Percentiles rank a stretch among this genome's conserved stretches.
Conservation (phyloP, 768 basidiomycete genomes). For the Serendipita indica region DNA sequence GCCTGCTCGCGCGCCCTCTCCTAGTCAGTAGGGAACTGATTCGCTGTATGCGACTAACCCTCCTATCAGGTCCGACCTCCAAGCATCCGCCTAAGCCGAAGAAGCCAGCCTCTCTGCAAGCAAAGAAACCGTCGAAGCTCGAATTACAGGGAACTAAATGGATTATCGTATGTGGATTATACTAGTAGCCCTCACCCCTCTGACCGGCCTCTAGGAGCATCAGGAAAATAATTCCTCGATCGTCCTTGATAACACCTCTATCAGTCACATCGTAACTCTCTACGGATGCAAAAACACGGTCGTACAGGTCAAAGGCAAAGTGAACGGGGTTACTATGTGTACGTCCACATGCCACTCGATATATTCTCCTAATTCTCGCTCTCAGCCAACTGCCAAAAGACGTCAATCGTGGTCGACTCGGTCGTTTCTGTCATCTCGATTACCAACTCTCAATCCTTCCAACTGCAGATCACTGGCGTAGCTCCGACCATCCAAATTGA, state of each 20-base stretch:
- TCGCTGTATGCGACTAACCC: neutral
- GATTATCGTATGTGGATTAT: slow-evolving; percentile 50
- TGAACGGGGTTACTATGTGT: slow-evolving; percentile 88
- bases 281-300: slow-evolving; percentile 81
- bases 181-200: neutral
- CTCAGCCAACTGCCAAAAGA: slow-evolving; percentile 77
- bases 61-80: neutral
- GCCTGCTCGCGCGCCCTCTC: slow-evolving; percentile 25
- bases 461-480: slow-evolving; percentile 75
- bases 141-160: slow-evolving; percentile 87
- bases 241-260: slow-evolving; percentile 57
- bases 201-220: slow-evolving; percentile 51
- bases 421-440: slow-evolving; percentile 84
- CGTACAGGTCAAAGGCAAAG: slow-evolving; percentile 78
- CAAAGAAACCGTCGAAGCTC: slow-evolving; percentile 87
- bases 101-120: slow-evolving; percentile 68
- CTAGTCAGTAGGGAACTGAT: neutral
- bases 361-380: neutral
- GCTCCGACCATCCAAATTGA: slow-evolving; percentile 91
- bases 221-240: slow-evolving; percentile 68
- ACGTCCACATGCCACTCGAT: slow-evolving; percentile 18
- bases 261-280: slow-evolving; percentile 75
- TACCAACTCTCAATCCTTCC: slow-evolving; percentile 86
- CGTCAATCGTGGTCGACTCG: slow-evolving; percentile 75
- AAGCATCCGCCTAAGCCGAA: slow-evolving; percentile 68